A percentile compares a stretch with the other conserved stretches of the same genome.
Evolutionary conservation across 352 stramenopile species (phyloP).

Genomic region (Stramenopiles sp.): DNA sequence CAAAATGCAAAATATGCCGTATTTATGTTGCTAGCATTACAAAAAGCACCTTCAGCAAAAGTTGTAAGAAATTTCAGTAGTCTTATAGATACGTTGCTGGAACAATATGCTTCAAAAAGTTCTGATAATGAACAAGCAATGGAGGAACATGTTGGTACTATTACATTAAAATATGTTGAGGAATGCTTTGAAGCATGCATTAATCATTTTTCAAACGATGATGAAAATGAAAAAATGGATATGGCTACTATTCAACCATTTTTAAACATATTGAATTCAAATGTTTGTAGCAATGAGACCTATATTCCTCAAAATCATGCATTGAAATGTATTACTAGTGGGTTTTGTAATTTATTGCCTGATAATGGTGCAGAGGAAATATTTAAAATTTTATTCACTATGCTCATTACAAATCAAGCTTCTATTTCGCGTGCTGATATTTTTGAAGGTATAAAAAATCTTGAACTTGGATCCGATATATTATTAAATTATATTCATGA

Average conservation of each 20-base stretch:
- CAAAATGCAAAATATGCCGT: neutral
- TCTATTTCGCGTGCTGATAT: neutral
- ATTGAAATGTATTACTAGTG: neutral
- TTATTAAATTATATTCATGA: neutral
- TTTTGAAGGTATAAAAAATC: neutral
- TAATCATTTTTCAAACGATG: neutral
- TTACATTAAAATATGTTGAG: too few species aligned
- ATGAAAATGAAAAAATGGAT: neutral
- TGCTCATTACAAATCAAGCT: neutral
- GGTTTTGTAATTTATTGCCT: neutral
- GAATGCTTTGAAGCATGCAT: neutral
- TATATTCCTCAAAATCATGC: neutral
- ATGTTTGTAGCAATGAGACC: neutral
- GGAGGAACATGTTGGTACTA: too few species aligned
- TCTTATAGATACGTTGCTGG: neutral
- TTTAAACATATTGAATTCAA: neutral
- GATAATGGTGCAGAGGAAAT: neutral
- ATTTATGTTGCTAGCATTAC: neutral
- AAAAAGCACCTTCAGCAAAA: neutral
- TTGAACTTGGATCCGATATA: neutral
- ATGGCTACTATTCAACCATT: neutral
- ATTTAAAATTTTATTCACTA: neutral
- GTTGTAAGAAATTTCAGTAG: neutral
- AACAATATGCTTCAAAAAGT: too few species aligned
- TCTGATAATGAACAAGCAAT: too few species aligned